These are phyloP conservation scores for Tarenaya hassleriana DNA, from an alignment of 345 rosid genomes.

Conservation along the genomic window DNA sequence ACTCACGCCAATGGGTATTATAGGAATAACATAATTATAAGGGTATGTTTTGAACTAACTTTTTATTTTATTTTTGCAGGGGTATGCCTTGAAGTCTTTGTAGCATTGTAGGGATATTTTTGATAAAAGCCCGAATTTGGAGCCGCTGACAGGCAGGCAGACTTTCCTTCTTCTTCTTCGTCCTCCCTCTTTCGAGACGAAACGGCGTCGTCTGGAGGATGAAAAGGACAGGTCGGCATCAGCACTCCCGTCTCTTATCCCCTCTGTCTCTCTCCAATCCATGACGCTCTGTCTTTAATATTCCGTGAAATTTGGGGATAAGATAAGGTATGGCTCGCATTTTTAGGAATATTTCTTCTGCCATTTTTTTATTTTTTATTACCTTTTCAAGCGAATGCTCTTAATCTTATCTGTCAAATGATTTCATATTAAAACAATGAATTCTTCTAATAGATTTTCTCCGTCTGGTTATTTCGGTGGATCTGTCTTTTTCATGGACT, in stretches of 20 bases:
- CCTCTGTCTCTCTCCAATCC: neutral
- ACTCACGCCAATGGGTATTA: too few relatives aligned
- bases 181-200: too few relatives aligned
- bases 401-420: neutral
- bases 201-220: slow-evolving; percentile 10
- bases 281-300: slow-evolving; percentile 8
- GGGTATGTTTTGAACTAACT: too few relatives aligned
- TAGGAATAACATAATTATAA: too few relatives aligned
- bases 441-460: neutral
- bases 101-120: too few relatives aligned
- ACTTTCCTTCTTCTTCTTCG: too few relatives aligned
- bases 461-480: slow-evolving; percentile 11
- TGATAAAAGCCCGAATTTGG: too few relatives aligned
- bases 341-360: slow-evolving; percentile 16
- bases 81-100: too few relatives aligned
- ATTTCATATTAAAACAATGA: neutral
- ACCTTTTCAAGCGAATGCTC: too few relatives aligned
- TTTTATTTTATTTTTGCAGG: too few relatives aligned
- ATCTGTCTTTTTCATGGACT: slow-evolving; percentile 19
- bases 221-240: slow-evolving; percentile 18
- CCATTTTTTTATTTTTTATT: neutral
- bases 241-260: neutral
- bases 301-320: slow-evolving; percentile 29
- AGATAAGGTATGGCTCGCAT: slow-evolving; percentile 33
- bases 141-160: slow-evolving; percentile 12